Evolutionary conservation across 139 green algal species (phyloP), one percentile per base, ranked within the genome.

Genomic region (Chlorella sp.): DNA sequence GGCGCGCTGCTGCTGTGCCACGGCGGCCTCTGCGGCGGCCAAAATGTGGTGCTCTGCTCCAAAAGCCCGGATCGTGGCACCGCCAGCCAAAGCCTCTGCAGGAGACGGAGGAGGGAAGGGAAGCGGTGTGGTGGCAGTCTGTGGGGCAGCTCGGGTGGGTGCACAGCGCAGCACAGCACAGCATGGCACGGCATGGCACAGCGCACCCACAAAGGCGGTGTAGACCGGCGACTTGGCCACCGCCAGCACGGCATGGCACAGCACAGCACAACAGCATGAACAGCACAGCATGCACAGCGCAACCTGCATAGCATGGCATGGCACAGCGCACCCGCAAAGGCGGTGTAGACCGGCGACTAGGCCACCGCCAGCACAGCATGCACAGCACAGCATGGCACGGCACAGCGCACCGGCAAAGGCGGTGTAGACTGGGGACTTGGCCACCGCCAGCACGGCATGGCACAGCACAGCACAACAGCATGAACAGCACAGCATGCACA

Each of bases 341-440:
- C 85, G 15, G 80, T 89, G 88, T 98, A 98, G 36, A 98, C 22
- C 32, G 32, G 32, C 32, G 48, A 57, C 48, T 57, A 16, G 48
- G 48, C 48, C 48, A 57, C 48, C 48, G 48, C 48, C 48, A 9
- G 48, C 48, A 57, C 48, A 57, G 48, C 48, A 57, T 9, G 48
- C 48, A 57, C 48, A 57, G 48, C 48, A 57, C 48, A 57, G 48
- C 48, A 57, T 57, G 48, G 48, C 48, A 57, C 48, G 48, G 48
- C 48, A 57, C 48, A 57, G 34, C 60, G 9, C 77, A 69, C 95
- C 95, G 3, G 82, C 83, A 91, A 97, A 97, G 21, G 88, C 85
- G 15, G 80, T 89, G 88, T 98, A 98, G n/a, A 98, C 87, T 0
- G 96, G 96, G 0, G 95, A 97, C 69, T 93, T 90, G 4, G 93